Evolutionary conservation across 169 alveolate species (phyloP).

Genomic region (Cyclospora cayetanensis): DNA sequence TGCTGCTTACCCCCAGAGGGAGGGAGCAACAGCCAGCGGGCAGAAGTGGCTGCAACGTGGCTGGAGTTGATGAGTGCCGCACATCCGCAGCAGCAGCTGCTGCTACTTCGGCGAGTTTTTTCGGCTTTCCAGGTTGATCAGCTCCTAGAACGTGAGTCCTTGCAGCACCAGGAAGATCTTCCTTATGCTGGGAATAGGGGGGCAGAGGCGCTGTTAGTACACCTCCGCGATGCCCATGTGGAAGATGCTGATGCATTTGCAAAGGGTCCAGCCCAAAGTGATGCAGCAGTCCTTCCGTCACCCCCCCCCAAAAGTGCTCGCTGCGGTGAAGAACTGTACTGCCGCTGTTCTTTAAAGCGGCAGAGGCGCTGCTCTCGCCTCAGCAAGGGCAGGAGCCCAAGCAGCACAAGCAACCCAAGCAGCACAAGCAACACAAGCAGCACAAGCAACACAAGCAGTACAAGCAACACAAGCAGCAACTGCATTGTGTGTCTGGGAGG

Average conservation of each 20-base stretch:
- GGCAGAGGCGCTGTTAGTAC: background rate
- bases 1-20: slow-evolving; percentile 32
- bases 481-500: slow-evolving; percentile 32
- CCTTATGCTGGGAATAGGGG: background rate
- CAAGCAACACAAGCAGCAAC: slow-evolving; percentile 21
- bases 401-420: background rate
- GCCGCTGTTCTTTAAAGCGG: slow-evolving; percentile 5
- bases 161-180: background rate
- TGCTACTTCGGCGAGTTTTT: slow-evolving; percentile 69
- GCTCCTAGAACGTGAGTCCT: slow-evolving; percentile 57
- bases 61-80: slow-evolving; percentile 61
- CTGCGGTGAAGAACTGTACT: background rate
- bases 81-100: slow-evolving; percentile 70
- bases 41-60: slow-evolving; percentile 5
- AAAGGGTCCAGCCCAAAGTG: background rate
- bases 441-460: slow-evolving; percentile 12
- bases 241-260: background rate
- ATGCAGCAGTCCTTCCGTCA: background rate
- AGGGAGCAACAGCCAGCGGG: background rate
- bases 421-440: no score
- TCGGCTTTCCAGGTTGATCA: slow-evolving; percentile 61
- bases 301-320: background rate
- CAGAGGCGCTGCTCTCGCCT: background rate
- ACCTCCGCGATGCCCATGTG: slow-evolving; percentile 4
- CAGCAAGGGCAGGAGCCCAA: background rate